Evolutionary conservation across 352 stramenopile genomes (phyloP), one percentile per base, ranked within the genome.

Genomic region (Globisporangium camurandrum): DNA sequence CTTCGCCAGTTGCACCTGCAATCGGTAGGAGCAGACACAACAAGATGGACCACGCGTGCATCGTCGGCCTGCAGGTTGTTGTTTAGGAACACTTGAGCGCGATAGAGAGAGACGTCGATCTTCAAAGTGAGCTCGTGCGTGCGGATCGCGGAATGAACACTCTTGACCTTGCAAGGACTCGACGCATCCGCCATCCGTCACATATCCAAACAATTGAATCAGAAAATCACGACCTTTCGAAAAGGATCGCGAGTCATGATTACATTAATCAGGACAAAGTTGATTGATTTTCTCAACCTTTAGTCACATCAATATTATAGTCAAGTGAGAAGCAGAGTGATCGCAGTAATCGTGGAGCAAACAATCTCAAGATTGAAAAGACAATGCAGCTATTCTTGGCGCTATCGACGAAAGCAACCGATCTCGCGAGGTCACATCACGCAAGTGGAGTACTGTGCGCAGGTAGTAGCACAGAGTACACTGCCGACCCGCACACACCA

Each of bases 381-480:
- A 34, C 6, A 0, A 16, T 12, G 38, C 38, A 41, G 1, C 49
- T 36, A 23, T 54, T 47, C 49, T 47, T 47, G n/a, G n/a, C n/a
- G n/a, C n/a, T n/a, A n/a, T n/a, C n/a, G n/a, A n/a, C n/a, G n/a
- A n/a, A n/a, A n/a, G n/a, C n/a, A n/a, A n/a, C n/a, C n/a, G n/a
- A n/a, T n/a, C n/a, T n/a, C n/a, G n/a, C n/a, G n/a, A n/a, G 49
- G 46, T 54, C 49, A 39, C 49, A 24, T 24, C 43, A 19, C 19
- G 36, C 14, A 26, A 38, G 26, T 11, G 17, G 3, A 49, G 26
- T n/a, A 16, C 14, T 23, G 46, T 17, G 46, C 23, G 19, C 33
- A 24, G 23, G 20, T 20, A n/a, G 28, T n/a, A n/a, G n/a, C n/a
- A n/a, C n/a, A n/a, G n/a, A n/a, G n/a, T n/a, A n/a, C n/a, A n/a